phyloP scores from a whole-genome alignment of 306 rosid species.

The Rubus idaeus region DNA sequence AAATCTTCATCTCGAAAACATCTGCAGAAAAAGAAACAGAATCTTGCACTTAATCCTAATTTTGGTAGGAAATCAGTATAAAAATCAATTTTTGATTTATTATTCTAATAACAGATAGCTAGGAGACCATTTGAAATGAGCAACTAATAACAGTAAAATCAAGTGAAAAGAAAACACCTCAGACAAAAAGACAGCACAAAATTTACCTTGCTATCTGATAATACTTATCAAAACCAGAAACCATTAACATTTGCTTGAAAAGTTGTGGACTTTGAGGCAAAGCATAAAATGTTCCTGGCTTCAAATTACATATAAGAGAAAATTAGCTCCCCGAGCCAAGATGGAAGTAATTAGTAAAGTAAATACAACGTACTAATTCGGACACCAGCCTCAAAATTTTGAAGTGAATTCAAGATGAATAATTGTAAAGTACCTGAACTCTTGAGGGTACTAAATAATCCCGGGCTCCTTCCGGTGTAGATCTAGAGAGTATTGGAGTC shows the following conservation, averaged over 20 bases:
- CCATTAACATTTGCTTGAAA: constrained; percentile 98
- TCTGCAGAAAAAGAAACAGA: constrained; percentile 39
- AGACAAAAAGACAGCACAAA: constrained; percentile 12
- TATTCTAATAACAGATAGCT: neutral
- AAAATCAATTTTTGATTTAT: neutral
- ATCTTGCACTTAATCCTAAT: neutral
- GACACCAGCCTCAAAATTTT: constrained; percentile 9
- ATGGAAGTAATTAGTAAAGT: constrained; percentile 20
- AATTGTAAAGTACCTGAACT: constrained; percentile 70
- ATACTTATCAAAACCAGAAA: constrained; percentile 89
- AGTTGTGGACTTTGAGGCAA: constrained; percentile 98
- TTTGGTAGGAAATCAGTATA: neutral
- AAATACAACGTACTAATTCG: neutral
- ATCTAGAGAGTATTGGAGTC: constrained; percentile 96
- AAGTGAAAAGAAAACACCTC: neutral
- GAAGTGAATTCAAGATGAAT: constrained; percentile 21
- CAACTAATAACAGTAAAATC: neutral
- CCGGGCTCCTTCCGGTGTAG: constrained; percentile 98
- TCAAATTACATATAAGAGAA: constrained; percentile 51
- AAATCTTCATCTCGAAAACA: constrained; percentile 98
- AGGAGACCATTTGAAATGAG: constrained; percentile 1
- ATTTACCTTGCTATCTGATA: constrained; percentile 87
- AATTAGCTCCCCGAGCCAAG: constrained; percentile 42
- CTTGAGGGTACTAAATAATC: constrained; percentile 97
- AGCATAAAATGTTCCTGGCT: constrained; percentile 98